Base-by-base conservation (phyloP, 2,329 filamentous ascomycete genomes). In the Trichophyton simii region DNA sequence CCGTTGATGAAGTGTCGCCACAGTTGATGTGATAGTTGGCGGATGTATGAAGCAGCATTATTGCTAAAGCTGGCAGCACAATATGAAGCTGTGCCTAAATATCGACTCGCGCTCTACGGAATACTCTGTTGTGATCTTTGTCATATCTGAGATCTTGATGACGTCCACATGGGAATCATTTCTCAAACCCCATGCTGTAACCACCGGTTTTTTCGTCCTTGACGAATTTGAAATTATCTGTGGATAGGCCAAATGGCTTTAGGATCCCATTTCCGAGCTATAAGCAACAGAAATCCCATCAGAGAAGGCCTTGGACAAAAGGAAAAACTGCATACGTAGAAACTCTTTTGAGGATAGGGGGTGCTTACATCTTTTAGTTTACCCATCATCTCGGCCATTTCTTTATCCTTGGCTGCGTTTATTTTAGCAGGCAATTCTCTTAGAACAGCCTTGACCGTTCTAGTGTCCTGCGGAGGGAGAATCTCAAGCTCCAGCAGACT, bases 361-460 rank as follows among this genome's bases (percentile, higher is more conserved):
- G 38, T 58, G 79, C 82, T 76, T 66, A 85, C 83, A 67, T 87
- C 85, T 72, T 95, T 96, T 68, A 99, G 76, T 77, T 97, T 96
- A 18, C 87, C 89, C 91, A 96, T 95, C 91, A 97, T 96, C 76
- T 99, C 92, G 2, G 83, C 86, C 82, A 94, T 89, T 75, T 99
- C 94, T 67, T 82, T 82, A 70, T 96, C 87, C 75, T 91, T 89
- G 0, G 91, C 91, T 18, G 82, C 82, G 65, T 92, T 88, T 58
- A 90, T 82, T 64, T 81, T 80, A 1, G 81, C 77, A 1, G 89
- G 89, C 44, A 97, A 75, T 22, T 78, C 76, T 13, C 79, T 74
- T 63, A 95, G 77, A 67, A 90, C 87, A 31, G 78, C 75, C 59
- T 83, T 79, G 1, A 95, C 87, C 15, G 87, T 82, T 68, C 81